Evolutionary conservation across 1,139 yeast genomes (phyloP), one percentile per base, ranked within the genome.

Genomic region (Pichia sp.): DNA sequence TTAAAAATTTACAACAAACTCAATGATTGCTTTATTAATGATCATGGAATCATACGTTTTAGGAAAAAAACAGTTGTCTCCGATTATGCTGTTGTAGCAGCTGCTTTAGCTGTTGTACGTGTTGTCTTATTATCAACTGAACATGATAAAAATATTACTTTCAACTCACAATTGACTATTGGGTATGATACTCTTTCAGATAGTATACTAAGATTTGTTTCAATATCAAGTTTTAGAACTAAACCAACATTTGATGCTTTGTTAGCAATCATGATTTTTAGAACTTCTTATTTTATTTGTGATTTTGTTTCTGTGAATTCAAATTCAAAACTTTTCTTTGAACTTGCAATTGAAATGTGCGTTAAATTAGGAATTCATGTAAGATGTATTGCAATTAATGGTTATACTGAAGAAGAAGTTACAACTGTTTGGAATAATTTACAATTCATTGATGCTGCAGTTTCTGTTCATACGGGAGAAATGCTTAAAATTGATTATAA

Each of bases 401-500:
- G 32, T 17, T 34, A 32, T 33, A 4, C 23, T n/a, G 46, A 43
- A 26, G 40, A 37, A 3, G 21, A n/a, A 4, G 41, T 42, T 18
- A 30, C 22, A 12, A 20, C 43, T 4, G 15, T 46, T n/a, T 53
- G 56, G 56, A 34, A 31, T 18, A 24, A 40, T 11, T 5, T 53
- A 12, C 46, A 45, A 24, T 34, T 42, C 15, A 8, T 39, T 19
- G 58, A 54, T 41, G 47, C 53, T 9, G 9, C 31, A 11, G 21
- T 31, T 10, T 44, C 56, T 2, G 14, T 44, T 7, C 26, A 35
- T 33, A 34, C 48, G 15, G 59, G 59, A 1, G 38, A 42, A 2
- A 50, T 52, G 7, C 32, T 50, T 19, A 18, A 48, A 34, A 47
- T 55, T 18, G 47, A 51, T 40, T 53, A 53, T 28, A 42, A 36